Percentiles rank a stretch among this genome's conserved stretches.
phyloP scores from a whole-genome alignment of 805 yeast species.

The Ogataea degrootiae region DNA sequence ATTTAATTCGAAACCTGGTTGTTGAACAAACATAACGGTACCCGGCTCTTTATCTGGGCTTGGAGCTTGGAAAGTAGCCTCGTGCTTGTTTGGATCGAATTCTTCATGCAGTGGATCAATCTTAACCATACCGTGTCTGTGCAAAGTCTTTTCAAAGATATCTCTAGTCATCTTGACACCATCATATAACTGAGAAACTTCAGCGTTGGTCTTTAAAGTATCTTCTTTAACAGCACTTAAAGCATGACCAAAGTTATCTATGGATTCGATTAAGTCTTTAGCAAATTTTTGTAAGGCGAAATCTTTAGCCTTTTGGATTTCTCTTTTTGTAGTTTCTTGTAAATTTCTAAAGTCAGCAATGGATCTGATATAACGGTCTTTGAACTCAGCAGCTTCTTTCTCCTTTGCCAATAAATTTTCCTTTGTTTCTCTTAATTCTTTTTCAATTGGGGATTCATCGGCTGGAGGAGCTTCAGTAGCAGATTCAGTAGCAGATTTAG shows the following conservation, averaged over 20 bases:
- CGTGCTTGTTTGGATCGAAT: conserved; percentile 90
- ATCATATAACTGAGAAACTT: conserved; percentile 70
- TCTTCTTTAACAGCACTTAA: conserved; percentile 65
- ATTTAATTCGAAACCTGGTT: conserved; percentile 80
- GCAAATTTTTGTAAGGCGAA: conserved; percentile 91
- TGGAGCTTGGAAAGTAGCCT: conserved; percentile 85
- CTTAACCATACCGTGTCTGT: conserved; percentile 74
- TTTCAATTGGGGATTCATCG: conserved; percentile 24
- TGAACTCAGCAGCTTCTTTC: conserved; percentile 74
- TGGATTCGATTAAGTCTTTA: conserved; percentile 80
- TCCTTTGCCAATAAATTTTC: conserved; percentile 55
- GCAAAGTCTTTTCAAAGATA: conserved; percentile 78
- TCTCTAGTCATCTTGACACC: conserved; percentile 90
- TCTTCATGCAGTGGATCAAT: conserved; percentile 78
- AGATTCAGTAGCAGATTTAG: conserved; percentile 9
- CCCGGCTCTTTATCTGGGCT: conserved; percentile 89
- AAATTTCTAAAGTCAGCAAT: conserved; percentile 90
- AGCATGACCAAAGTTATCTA: conserved; percentile 89
- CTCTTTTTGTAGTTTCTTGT: conserved; percentile 86
- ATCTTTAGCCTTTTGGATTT: conserved; percentile 80
- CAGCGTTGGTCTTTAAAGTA: conserved; percentile 51
- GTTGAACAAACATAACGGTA: conserved; percentile 89
- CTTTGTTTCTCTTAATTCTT: conserved; percentile 38
- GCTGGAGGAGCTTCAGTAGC: conserved; percentile 4
- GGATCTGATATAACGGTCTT: conserved; percentile 76